Conservation (phyloP, 164 flowering plant genomes). For the Vitis riparia region DNA sequence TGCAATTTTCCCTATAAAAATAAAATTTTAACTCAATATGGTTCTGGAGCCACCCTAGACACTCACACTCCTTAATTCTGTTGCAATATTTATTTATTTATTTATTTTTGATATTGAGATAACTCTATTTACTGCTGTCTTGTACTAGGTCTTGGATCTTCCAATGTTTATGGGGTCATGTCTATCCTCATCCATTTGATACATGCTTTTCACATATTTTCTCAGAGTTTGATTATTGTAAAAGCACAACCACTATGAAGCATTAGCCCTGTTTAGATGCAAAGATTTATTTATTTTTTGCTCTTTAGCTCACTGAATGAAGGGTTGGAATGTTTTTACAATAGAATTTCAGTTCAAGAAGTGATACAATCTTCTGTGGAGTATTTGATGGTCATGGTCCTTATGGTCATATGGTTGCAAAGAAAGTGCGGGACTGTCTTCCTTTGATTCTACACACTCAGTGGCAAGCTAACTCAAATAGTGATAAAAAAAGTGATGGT, state of each 20-base stretch:
- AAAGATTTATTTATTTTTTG: neutral
- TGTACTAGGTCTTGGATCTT: too few relatives aligned
- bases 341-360: conserved; percentile 67
- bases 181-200: too few relatives aligned
- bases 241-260: too few relatives aligned
- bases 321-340: conserved; percentile 18
- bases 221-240: neutral
- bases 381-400: conserved; percentile 94
- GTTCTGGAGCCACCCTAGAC: too few relatives aligned
- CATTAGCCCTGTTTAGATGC: neutral
- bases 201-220: neutral
- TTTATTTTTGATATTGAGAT: too few relatives aligned
- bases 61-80: too few relatives aligned
- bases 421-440: conserved; percentile 76
- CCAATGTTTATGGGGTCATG: too few relatives aligned
- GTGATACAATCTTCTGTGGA: conserved; percentile 70
- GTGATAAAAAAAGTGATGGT: conserved; percentile 20
- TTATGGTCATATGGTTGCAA: conserved; percentile 83
- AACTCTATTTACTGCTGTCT: too few relatives aligned
- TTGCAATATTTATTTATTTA: too few relatives aligned
- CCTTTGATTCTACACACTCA: conserved; percentile 59
- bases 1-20: too few relatives aligned
- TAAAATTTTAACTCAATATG: too few relatives aligned
- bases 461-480: conserved; percentile 40
- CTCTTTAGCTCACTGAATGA: neutral